Conservation (phyloP, 2,329 filamentous ascomycete genomes). For the Talaromyces sp. region DNA sequence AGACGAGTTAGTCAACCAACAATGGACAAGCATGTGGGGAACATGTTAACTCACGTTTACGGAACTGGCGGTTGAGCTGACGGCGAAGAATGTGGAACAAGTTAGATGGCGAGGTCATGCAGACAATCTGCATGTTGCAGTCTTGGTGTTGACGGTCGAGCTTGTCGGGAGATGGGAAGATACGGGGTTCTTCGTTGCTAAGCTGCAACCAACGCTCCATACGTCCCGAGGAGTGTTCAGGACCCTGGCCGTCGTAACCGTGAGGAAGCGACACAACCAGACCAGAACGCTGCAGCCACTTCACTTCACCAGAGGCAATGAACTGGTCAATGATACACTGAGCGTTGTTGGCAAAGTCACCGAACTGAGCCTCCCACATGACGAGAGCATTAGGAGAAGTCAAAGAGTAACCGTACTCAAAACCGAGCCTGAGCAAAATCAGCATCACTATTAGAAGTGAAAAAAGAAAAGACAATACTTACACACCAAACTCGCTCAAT, state of each 20-base stretch:
- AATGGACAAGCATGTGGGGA: background rate
- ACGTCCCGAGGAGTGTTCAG: conserved; percentile 94
- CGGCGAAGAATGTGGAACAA: conserved; percentile 93
- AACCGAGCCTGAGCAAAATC: conserved; percentile 72
- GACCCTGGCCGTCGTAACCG: conserved; percentile 96
- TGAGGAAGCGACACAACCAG: conserved; percentile 95
- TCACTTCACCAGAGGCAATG: conserved; percentile 92
- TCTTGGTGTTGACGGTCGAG: conserved; percentile 97
- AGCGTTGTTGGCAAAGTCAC: conserved; percentile 99
- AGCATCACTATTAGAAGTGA: background rate
- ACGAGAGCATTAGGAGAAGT: conserved; percentile 95
- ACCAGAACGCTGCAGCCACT: conserved; percentile 97
- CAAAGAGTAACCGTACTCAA: conserved; percentile 97
- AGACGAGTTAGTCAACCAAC: background rate
- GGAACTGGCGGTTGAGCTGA: conserved; percentile 98
- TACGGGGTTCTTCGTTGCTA: conserved; percentile 92
- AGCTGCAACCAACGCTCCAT: conserved; percentile 97
- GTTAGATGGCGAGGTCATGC: conserved; percentile 95
- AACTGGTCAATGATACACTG: conserved; percentile 99
- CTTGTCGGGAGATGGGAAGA: conserved; percentile 84
- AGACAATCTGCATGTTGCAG: conserved; percentile 98
- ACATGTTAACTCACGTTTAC: conserved; percentile 71
- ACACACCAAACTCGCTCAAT: conserved; percentile 64
- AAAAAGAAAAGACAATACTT: conserved; percentile 29
- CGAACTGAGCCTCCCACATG: conserved; percentile 99